Evolutionary conservation across 164 flowering plant species (phyloP).

Genomic region (Sextonia rubra): DNA sequence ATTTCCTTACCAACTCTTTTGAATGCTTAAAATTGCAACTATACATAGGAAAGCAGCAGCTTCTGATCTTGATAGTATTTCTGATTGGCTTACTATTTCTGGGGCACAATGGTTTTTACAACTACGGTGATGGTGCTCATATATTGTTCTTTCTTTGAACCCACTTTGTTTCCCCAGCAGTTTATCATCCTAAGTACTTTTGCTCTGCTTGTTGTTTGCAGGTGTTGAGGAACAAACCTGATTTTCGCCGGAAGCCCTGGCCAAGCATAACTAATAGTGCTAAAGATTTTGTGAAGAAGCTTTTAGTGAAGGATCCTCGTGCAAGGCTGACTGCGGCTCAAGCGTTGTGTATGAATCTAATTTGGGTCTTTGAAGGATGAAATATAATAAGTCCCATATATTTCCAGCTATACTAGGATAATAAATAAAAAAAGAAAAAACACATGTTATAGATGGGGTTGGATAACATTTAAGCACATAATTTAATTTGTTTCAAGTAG

Average conservation of each 20-base stretch:
- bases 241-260: conserved; percentile 96
- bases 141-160: not conserved
- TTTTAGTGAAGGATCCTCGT: conserved; percentile 89
- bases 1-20: not conserved
- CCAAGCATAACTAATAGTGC: conserved; percentile 81
- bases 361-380: not conserved
- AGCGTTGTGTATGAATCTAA: conserved; percentile 73
- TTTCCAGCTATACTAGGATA: not conserved
- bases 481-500: no score
- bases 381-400: not conserved
- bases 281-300: conserved; percentile 90
- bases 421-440: no score
- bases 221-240: conserved; percentile 93
- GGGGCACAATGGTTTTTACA: not conserved
- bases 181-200: not conserved
- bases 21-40: not conserved
- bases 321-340: conserved; percentile 96
- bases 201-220: conserved; percentile 22
- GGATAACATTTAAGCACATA: not conserved
- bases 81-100: not conserved
- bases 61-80: not conserved
- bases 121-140: not conserved
- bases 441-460: not conserved
- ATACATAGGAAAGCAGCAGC: not conserved
- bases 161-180: not conserved